Percentiles rank a stretch among this genome's conserved stretches.
These are phyloP conservation scores for Leptoxyphium fumago DNA, from an alignment of 2,329 filamentous ascomycete genomes.

Conservation along the genomic window DNA sequence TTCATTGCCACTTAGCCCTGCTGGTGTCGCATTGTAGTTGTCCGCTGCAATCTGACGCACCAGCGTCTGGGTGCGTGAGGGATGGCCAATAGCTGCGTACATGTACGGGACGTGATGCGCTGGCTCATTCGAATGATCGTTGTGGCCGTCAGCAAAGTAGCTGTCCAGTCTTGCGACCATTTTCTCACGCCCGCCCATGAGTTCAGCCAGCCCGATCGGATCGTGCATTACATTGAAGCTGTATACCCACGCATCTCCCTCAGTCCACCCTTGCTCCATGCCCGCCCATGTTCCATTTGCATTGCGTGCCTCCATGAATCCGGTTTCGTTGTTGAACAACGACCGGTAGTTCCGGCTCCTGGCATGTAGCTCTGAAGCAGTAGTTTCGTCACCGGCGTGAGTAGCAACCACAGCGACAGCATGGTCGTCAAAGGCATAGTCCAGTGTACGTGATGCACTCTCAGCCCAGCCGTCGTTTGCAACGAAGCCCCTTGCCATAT, in stretches of 20 bases:
- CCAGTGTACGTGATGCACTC: slow-evolving; percentile 31
- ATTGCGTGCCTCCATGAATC: slow-evolving; percentile 36
- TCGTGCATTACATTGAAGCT: slow-evolving; percentile 37
- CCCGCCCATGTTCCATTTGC: slow-evolving; percentile 32
- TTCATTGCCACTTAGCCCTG: slow-evolving; percentile 33
- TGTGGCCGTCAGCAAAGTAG: slow-evolving; percentile 32
- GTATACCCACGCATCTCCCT: slow-evolving; percentile 37
- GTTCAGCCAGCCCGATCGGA: slow-evolving; percentile 24
- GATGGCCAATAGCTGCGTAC: slow-evolving; percentile 30
- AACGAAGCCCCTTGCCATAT: slow-evolving; percentile 31
- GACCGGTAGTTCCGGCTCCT: slow-evolving; percentile 28
- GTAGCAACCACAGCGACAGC: slow-evolving; percentile 29
- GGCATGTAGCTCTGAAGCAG: slow-evolving; percentile 18
- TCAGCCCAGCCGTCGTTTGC: slow-evolving; percentile 35
- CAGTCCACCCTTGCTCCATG: slow-evolving; percentile 32
- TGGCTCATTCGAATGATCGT: slow-evolving; percentile 35
- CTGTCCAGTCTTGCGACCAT: slow-evolving; percentile 30
- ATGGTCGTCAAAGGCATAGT: slow-evolving; percentile 34
- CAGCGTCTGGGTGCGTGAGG: slow-evolving; percentile 23
- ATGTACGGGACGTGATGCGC: slow-evolving; percentile 35
- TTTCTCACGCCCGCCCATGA: slow-evolving; percentile 25
- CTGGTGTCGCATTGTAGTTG: slow-evolving; percentile 33
- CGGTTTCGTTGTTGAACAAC: slow-evolving; percentile 29
- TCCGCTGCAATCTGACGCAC: slow-evolving; percentile 25
- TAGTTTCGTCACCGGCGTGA: slow-evolving; percentile 21